These are phyloP conservation scores for Phytophthora palmivora DNA, from an alignment of 352 stramenopile species.

Conservation along the genomic window DNA sequence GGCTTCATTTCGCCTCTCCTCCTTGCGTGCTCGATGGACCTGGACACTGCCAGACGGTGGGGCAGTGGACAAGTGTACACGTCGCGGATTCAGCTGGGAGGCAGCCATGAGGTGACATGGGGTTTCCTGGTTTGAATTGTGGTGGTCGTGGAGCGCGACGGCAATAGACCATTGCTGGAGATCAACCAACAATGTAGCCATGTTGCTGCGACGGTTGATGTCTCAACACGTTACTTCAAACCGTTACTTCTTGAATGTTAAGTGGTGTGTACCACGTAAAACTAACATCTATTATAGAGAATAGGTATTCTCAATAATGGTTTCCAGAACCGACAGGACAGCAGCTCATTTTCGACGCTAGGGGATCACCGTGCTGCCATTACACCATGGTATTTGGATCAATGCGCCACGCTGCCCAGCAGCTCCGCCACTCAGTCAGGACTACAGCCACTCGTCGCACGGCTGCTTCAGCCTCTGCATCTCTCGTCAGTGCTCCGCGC, in stretches of 20 bases:
- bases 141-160: no score
- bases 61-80: conserved; percentile 5
- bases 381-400: conserved; percentile 36
- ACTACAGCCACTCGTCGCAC: conserved; percentile 4
- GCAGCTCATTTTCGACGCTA: conserved; percentile 15
- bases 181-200: not conserved
- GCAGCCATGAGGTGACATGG: not conserved
- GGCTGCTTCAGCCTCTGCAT: conserved; percentile 10
- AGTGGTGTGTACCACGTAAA: no score
- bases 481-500: conserved; percentile 4
- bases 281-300: no score
- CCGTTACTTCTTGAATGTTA: not conserved
- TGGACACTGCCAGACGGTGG: conserved; percentile 1
- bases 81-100: conserved; percentile 12
- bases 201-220: not conserved
- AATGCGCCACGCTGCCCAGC: conserved; percentile 36
- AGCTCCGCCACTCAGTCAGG: conserved; percentile 30
- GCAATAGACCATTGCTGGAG: no score
- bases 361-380: not conserved
- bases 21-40: conserved; percentile 12
- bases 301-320: conserved; percentile 5
- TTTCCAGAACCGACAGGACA: conserved; percentile 8
- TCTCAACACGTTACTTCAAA: not conserved
- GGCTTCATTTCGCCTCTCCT: conserved; percentile 11
- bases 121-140: conserved; percentile 7